phyloP scores from a whole-genome alignment of 2,329 filamentous ascomycete genomes.

The Phyllosticta ampelicida region DNA sequence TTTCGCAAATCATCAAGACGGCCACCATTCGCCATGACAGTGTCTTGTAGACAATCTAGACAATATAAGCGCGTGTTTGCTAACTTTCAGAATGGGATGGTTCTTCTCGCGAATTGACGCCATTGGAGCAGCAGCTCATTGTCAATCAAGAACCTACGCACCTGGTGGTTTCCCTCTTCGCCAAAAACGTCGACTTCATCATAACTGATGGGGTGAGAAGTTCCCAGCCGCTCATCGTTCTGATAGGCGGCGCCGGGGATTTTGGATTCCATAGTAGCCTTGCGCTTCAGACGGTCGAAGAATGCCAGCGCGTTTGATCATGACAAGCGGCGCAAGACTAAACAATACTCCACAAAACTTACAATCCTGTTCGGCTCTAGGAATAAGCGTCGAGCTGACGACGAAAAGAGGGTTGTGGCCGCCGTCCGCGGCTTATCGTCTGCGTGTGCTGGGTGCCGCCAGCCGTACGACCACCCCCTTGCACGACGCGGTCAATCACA shows the following conservation, averaged over 20 bases:
- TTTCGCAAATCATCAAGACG: constrained; percentile 46
- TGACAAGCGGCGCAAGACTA: background rate
- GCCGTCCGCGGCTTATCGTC: background rate
- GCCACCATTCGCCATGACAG: constrained; percentile 43
- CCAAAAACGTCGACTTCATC: constrained; percentile 15
- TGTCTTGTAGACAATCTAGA: constrained; percentile 43
- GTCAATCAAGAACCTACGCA: background rate
- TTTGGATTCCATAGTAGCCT: background rate
- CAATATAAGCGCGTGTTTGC: background rate
- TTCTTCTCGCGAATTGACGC: background rate
- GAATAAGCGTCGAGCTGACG: background rate
- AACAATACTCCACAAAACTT: background rate
- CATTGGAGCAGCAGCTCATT: background rate
- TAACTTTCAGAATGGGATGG: background rate
- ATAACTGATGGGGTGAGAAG: constrained; percentile 4
- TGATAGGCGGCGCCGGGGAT: background rate
- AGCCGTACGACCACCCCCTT: background rate
- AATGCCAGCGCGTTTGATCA: background rate
- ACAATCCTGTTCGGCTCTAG: background rate
- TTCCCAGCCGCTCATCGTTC: background rate
- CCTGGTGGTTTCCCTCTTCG: constrained; percentile 13
- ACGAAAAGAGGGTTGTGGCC: background rate
- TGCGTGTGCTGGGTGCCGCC: background rate
- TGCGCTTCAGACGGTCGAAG: background rate
- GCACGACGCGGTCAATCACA: background rate